Conservation (phyloP, 164 flowering plant species). For the Umbellularia californica region DNA sequence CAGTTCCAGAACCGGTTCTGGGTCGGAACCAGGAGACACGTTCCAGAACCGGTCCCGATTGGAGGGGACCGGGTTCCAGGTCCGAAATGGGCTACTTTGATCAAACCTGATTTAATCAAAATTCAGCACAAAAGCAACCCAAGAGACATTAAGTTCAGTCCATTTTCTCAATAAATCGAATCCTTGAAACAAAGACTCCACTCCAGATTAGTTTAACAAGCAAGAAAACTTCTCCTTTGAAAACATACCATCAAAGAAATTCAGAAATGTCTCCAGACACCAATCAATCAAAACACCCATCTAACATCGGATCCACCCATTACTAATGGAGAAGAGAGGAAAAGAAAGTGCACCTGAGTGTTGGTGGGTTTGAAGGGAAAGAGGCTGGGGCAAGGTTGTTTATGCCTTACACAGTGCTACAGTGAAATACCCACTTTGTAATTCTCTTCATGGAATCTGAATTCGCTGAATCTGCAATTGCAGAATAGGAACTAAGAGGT, state of each 20-base stretch:
- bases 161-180: neutral
- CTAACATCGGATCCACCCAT: neutral
- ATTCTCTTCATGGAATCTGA: neutral
- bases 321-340: neutral
- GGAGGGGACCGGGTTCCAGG: too few species aligned
- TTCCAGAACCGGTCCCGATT: too few species aligned
- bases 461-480: too few species aligned
- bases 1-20: too few species aligned
- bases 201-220: neutral
- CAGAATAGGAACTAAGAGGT: too few species aligned
- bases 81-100: neutral
- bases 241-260: neutral
- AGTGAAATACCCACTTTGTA: slow-evolving; percentile 27
- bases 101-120: neutral
- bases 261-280: neutral
- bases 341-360: slow-evolving; percentile 32
- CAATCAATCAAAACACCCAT: neutral
- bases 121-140: neutral
- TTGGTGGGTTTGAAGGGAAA: slow-evolving; percentile 39
- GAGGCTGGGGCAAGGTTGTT: slow-evolving; percentile 23
- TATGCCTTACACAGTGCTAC: slow-evolving; percentile 27
- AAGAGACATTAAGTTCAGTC: neutral
- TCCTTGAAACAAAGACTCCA: neutral
- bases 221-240: neutral
- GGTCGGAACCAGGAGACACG: too few species aligned